Base-by-base conservation (phyloP, 2,329 filamentous ascomycete species). In the Hymenoscyphus fraxineus region DNA sequence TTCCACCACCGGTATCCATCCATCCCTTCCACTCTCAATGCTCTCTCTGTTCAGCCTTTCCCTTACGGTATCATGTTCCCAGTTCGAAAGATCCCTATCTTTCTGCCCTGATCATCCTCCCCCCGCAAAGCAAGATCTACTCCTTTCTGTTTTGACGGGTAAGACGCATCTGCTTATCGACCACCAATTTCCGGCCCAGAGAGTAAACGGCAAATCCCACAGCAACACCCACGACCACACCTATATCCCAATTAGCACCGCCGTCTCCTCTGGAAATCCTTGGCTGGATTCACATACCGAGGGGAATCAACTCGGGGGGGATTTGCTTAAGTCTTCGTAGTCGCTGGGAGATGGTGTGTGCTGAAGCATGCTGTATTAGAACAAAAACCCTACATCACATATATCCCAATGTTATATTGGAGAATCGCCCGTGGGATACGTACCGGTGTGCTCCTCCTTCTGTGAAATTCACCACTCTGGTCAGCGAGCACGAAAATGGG, bases 341-440 rank as follows among this genome's bases (percentile, higher is more conserved):
- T 78, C 94, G 92, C 84, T 98, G 95, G 71, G 94, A 97, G 80
- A 98, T 88, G 75, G 94, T 97, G 83, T 98, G 95, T 78, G 92
- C 95, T 99, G 69, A 64, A 59, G 59, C 6, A 35, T 5, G 6
- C 19, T 19, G 57, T 40, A 62, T 73, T 64, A 74, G 72, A 64
- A 57, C 58, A 47, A 57, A 16, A 44, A 58, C 27, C 55, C 39
- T 41, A 1, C 38, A 40, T 39, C 22, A 13, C 35, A 6, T 27
- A 12, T 51, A 7, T 19, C 13, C 22, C 44, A 51, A 51, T 54
- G 6, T 54, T 4, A 54, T 54, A 1, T 54, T 13, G 9, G 13
- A 54, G 22, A 4, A 22, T 54, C 47, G 19, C 1, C 12, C 47
- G 22, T 27, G 39, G 35, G 39, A 66, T 60, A 85, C 86, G 70